Evolutionary conservation across 306 rosid genomes (phyloP).

Genomic region (Pyrus betulifolia): DNA sequence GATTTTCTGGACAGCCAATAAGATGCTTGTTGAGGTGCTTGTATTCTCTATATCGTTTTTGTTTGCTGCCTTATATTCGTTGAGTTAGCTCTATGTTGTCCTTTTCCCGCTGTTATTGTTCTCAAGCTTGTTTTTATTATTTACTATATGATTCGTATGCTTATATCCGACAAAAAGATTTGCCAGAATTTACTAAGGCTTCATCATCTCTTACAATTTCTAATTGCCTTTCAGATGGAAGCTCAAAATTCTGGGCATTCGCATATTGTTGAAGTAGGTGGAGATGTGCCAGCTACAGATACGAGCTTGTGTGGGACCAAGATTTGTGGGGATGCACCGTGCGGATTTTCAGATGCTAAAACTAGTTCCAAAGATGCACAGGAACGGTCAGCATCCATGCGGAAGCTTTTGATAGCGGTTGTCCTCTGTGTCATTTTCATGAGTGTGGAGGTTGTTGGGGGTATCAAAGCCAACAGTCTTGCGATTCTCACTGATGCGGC

Average conservation of each 20-base stretch:
- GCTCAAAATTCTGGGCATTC: slow-evolving; percentile 28
- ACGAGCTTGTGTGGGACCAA: slow-evolving; percentile 26
- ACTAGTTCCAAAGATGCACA: slow-evolving; percentile 36
- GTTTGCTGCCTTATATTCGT: background rate
- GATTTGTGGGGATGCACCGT: slow-evolving; percentile 50
- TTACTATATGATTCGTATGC: background rate
- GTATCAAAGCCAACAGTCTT: slow-evolving; percentile 56
- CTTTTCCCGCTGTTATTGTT: background rate
- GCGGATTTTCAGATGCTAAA: slow-evolving; percentile 47
- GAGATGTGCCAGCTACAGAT: slow-evolving; percentile 28
- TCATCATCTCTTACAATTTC: background rate
- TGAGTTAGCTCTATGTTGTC: background rate
- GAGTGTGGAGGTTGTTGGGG: slow-evolving; percentile 55
- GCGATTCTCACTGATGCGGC: slow-evolving; percentile 68
- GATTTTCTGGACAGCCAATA: background rate
- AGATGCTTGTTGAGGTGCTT: background rate
- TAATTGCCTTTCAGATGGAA: slow-evolving; percentile 42
- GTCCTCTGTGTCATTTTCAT: slow-evolving; percentile 42
- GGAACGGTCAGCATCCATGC: slow-evolving; percentile 48
- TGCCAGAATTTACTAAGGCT: background rate
- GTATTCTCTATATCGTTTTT: background rate
- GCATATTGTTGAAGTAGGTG: slow-evolving; percentile 40
- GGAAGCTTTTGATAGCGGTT: slow-evolving; percentile 46
- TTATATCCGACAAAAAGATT: background rate
- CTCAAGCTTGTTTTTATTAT: background rate